Percentiles rank a stretch among this genome's conserved stretches.
These are phyloP conservation scores for Bathelium albidoporum DNA, from an alignment of 495 filamentous ascomycete genomes.

Conservation along the genomic window DNA sequence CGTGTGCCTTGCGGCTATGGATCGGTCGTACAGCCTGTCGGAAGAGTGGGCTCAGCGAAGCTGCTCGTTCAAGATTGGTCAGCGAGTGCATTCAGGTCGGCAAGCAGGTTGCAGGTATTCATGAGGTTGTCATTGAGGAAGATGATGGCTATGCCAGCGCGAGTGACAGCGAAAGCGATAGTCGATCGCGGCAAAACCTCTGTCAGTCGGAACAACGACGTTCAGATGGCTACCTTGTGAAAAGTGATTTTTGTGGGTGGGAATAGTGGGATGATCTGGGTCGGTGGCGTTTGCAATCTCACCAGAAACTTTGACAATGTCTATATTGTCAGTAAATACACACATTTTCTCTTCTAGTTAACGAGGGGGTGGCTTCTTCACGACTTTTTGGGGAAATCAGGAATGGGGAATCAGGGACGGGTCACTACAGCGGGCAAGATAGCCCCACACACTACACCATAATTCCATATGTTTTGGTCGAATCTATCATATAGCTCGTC, in stretches of 20 bases:
- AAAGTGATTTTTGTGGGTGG: not conserved
- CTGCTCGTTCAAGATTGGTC: not conserved
- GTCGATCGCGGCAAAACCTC: not conserved
- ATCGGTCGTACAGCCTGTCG: conserved; percentile 25
- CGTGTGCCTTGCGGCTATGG: conserved; percentile 27
- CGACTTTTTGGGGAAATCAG: not conserved
- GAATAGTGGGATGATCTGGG: not conserved
- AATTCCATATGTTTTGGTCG: not conserved
- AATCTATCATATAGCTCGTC: not conserved
- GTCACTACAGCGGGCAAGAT: not conserved
- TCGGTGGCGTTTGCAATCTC: not conserved
- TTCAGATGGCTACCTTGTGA: not conserved
- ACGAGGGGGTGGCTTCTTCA: not conserved
- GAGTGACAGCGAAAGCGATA: conserved; percentile 10
- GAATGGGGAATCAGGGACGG: not conserved
- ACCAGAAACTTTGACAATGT: not conserved
- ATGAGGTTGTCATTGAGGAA: conserved; percentile 7
- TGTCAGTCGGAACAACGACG: not conserved
- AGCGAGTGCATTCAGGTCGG: conserved; percentile 8
- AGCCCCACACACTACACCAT: not conserved
- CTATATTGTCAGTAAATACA: not conserved
- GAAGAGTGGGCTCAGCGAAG: conserved; percentile 15
- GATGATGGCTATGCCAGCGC: conserved; percentile 24
- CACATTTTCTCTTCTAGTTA: not conserved
- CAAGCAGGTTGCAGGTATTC: conserved; percentile 9